Evolutionary conservation across 345 rosid genomes (phyloP), one percentile per base, ranked within the genome.

Genomic region (Eutrema japonicum): DNA sequence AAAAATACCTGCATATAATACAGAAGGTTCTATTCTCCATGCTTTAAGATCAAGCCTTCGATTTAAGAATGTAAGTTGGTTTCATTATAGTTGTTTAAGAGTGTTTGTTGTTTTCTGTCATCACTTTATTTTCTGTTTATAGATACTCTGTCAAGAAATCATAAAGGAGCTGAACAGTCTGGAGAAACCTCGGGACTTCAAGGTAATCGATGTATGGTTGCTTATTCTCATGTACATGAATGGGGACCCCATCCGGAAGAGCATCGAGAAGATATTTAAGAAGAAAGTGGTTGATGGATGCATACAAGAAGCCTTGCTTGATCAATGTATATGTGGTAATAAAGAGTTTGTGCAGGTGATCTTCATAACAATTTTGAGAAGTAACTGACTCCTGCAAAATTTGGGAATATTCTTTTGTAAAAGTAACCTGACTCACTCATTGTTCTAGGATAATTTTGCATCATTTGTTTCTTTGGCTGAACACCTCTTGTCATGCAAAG

Each of bases 111-210:
- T 42, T 45, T 30, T 56, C 57, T 54, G 10, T 50, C 10, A 43
- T 32, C 22, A 55, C 1, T 56, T 22, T 48, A 2, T 64, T 66
- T 80, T 58, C 46, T 76, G 37, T 65, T 33, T 53, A 35, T 75
- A 92, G 97, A 81, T 86, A 64, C 90, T 92, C 64, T 84, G 90
- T 73, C 90, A 85, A 75, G 97, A 92, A 83, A 82, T 92, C 65
- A 60, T 89, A 73, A 92, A 86, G 79, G 90, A 86, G 84, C 64
- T 92, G 74, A 81, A 73, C 27, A 49, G 86, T 80, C 81, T 92
- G 42, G 79, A 85, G 64, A 86, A 79, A 67, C 93, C 97, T 29
- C 80, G 81, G 64, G 93, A 89, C 82, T 90, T 85, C 73, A 89
- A 86, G 77, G 85, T 82, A 58, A 86, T 89, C 32, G 97, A 92